Evolutionary conservation across 192 early-diverging fungal genomes (phyloP).

Genomic region (Mortierella antarctica): DNA sequence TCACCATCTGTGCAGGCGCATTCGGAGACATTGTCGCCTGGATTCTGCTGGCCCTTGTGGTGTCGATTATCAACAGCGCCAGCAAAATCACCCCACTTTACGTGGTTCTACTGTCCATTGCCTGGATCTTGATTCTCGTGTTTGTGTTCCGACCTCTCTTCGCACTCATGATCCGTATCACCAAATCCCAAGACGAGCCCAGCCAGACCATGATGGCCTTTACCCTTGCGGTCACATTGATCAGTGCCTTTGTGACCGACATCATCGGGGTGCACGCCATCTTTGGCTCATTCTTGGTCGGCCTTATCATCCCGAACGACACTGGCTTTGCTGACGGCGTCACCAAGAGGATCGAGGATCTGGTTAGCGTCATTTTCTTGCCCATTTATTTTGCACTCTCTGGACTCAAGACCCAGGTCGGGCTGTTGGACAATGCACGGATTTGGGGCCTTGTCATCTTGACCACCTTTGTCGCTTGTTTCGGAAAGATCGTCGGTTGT

Average conservation of each 20-base stretch:
- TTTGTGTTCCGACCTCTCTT: slow-evolving; percentile 78
- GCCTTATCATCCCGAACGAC: slow-evolving; percentile 91
- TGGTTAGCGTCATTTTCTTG: slow-evolving; percentile 85
- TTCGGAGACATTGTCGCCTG: slow-evolving; percentile 91
- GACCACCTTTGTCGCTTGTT: slow-evolving; percentile 78
- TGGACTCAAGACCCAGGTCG: slow-evolving; percentile 89
- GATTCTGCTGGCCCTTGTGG: slow-evolving; percentile 83
- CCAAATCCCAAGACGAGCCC: slow-evolving; percentile 64
- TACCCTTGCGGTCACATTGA: slow-evolving; percentile 73
- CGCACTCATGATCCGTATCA: slow-evolving; percentile 56
- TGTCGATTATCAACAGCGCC: slow-evolving; percentile 84
- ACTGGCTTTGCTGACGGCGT: slow-evolving; percentile 86
- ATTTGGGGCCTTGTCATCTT: slow-evolving; percentile 87
- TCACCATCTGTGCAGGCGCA: slow-evolving; percentile 86
- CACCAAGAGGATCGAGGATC: slow-evolving; percentile 94
- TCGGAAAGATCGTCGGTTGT: slow-evolving; percentile 90
- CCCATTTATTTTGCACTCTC: slow-evolving; percentile 95
- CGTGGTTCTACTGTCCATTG: slow-evolving; percentile 79
- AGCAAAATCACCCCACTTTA: slow-evolving; percentile 80
- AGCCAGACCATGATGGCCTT: slow-evolving; percentile 74
- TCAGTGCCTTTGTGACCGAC: slow-evolving; percentile 84
- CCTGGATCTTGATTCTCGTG: slow-evolving; percentile 76
- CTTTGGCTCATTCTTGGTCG: slow-evolving; percentile 92
- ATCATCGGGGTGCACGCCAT: slow-evolving; percentile 93
- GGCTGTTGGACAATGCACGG: slow-evolving; percentile 72